phyloP scores from a whole-genome alignment of 1,284 basidiomycete species.

The Fomitopsis betulina region DNA sequence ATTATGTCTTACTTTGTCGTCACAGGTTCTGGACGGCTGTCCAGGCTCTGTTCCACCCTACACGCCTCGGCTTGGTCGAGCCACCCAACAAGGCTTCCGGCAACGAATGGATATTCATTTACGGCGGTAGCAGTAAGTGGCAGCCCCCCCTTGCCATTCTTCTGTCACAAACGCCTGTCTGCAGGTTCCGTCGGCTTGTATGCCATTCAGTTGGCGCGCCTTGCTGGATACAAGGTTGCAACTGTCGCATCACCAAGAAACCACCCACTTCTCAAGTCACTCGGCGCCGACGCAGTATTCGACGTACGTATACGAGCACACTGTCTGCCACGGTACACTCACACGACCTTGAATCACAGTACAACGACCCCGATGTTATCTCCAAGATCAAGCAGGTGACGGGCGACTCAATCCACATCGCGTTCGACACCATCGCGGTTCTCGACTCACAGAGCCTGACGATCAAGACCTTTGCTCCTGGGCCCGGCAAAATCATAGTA shows the following conservation, averaged over 20 bases:
- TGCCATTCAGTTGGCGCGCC: conserved; percentile 38
- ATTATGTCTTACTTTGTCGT: not conserved
- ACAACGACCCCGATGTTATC: conserved; percentile 20
- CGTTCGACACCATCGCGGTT: conserved; percentile 20
- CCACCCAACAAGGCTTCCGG: conserved; percentile 8
- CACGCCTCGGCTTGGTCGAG: conserved; percentile 15
- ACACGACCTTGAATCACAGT: conserved; percentile 9
- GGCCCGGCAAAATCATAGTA: conserved; percentile 13
- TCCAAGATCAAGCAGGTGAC: conserved; percentile 21
- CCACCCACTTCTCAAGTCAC: conserved; percentile 31
- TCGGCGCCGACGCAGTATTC: conserved; percentile 38
- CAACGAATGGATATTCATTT: conserved; percentile 20
- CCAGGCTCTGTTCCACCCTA: conserved; percentile 26
- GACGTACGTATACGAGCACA: conserved; percentile 18
- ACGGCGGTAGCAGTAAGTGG: conserved; percentile 22
- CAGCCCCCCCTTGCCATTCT: not conserved
- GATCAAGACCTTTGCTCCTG: conserved; percentile 13
- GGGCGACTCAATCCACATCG: conserved; percentile 16
- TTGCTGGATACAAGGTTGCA: conserved; percentile 36
- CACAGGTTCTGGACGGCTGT: conserved; percentile 26
- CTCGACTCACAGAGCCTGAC: conserved; percentile 11
- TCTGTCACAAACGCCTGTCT: not conserved
- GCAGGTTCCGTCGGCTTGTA: conserved; percentile 35
- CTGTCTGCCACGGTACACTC: too few species aligned
- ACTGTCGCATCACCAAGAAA: conserved; percentile 37